These are phyloP conservation scores for Porphyrellus cyaneotinctus DNA, from an alignment of 768 basidiomycete genomes.

Conservation along the genomic window DNA sequence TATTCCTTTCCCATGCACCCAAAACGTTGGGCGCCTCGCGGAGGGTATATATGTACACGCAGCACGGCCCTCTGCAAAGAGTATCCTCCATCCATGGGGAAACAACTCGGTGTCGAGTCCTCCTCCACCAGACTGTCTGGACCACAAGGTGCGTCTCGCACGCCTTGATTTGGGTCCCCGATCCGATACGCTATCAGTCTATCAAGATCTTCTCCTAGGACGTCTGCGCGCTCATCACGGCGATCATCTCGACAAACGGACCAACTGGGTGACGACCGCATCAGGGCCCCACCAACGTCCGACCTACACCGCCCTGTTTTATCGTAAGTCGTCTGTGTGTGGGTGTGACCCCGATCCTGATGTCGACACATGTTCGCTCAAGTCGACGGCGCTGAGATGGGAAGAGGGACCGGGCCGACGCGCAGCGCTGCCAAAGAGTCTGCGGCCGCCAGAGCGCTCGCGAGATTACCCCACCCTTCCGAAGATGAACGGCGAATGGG, in stretches of 20 bases:
- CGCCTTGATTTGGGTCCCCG: background rate
- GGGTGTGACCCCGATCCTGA: background rate
- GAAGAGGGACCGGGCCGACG: constrained; percentile 9
- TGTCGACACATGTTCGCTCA: background rate
- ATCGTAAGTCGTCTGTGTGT: constrained; percentile 1
- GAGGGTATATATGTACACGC: background rate
- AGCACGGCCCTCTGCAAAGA: background rate
- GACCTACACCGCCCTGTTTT: constrained; percentile 6
- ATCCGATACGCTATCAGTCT: background rate
- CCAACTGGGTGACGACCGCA: constrained; percentile 3
- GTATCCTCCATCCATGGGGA: no score
- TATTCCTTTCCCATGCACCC: background rate
- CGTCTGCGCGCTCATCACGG: background rate
- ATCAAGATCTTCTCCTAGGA: background rate
- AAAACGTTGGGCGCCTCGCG: no score
- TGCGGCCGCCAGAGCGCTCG: constrained; percentile 10
- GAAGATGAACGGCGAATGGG: no score
- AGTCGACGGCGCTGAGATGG: constrained; percentile 12
- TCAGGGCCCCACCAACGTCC: constrained; percentile 5
- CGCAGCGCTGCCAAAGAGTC: constrained; percentile 8
- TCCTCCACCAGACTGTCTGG: no score
- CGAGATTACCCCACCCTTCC: background rate
- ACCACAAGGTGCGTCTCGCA: background rate
- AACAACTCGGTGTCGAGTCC: no score
- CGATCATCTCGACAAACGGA: background rate